Conservation (phyloP, 148 eudicot species). For the Tetragonia tetragonoides region DNA sequence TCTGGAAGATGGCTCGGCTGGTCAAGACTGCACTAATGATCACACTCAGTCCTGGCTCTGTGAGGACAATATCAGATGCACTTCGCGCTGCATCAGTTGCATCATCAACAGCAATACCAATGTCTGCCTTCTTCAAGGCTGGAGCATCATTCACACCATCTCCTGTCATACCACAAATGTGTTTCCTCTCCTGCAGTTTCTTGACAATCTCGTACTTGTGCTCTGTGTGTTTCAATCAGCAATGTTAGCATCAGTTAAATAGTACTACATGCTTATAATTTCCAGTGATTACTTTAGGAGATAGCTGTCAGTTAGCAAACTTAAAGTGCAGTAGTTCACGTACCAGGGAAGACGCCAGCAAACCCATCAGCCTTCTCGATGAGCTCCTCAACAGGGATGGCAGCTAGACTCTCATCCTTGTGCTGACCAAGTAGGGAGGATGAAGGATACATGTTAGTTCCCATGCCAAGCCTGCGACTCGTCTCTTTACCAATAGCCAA, state of each 20-base stretch:
- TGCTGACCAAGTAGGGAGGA: constrained; percentile 72
- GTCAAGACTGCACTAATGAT: constrained; percentile 69
- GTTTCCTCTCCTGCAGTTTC: constrained; percentile 75
- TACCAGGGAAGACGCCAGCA: constrained; percentile 90
- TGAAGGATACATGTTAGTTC: constrained; percentile 83
- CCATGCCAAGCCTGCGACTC: constrained; percentile 83
- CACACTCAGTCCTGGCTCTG: constrained; percentile 82
- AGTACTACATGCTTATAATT: no score
- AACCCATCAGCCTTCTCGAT: constrained; percentile 83
- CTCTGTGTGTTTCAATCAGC: constrained; percentile 35
- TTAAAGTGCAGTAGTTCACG: background rate
- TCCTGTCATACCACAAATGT: constrained; percentile 86
- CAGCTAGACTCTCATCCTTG: constrained; percentile 52
- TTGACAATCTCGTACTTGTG: constrained; percentile 88
- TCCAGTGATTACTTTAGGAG: no score
- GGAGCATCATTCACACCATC: constrained; percentile 90
- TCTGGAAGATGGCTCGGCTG: constrained; percentile 73
- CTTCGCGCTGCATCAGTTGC: constrained; percentile 89
- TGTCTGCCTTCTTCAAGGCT: constrained; percentile 74
- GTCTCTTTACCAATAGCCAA: constrained; percentile 84
- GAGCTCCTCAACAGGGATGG: constrained; percentile 70
- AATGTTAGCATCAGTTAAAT: background rate
- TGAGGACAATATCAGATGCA: constrained; percentile 78
- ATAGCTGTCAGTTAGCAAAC: background rate
- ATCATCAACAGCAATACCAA: constrained; percentile 84